Evolutionary conservation across 371 early-diverging fungal genomes (phyloP), one percentile per base, ranked within the genome.

Genomic region (Mortierella polycephala): DNA sequence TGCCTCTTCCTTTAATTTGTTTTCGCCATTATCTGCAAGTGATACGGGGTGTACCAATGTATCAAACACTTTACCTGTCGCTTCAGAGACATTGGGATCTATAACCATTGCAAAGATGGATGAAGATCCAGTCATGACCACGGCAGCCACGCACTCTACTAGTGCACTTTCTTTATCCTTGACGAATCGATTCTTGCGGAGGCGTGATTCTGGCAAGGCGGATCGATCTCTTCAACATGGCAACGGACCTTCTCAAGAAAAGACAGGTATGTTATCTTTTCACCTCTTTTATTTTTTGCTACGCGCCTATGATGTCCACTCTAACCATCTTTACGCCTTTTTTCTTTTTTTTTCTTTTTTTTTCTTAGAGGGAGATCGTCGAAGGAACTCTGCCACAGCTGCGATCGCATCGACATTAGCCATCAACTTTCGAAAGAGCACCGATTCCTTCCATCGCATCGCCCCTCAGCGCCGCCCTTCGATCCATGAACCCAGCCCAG

Each of bases 361-460:
- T 47, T 20, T 20, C 8, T 37, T 49, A 64, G 66, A 70, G 10
- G 53, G 60, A 44, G 71, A 67, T 12, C 67, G 65, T 0, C 54
- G 64, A n/a, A 18, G 64, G 14, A 71, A 21, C 20, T 71, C 77
- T n/a, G 65, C 77, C 0, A 67, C 76, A 10, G 64, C 67, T 7
- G 51, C 70, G 0, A 66, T 70, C 12, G 64, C 61, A 7, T 67
- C 64, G 11, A 71, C 76, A 12, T n/a, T 67, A 18, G 54, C 76
- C 6, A 42, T 71, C 47, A 76, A 64, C 57, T 71, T 71, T 37
- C 67, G 72, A 12, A 76, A 67, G 47, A 62, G 58, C 40, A 59
- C 63, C 5, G 63, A 67, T 0, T 41, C 16, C 41, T 39, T 21
- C 6, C 20, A 50, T 12, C 18, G 20, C 30, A 30, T 30, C 30